Conservation (phyloP, 2,329 filamentous ascomycete genomes). For the Sarocladium kiliense region DNA sequence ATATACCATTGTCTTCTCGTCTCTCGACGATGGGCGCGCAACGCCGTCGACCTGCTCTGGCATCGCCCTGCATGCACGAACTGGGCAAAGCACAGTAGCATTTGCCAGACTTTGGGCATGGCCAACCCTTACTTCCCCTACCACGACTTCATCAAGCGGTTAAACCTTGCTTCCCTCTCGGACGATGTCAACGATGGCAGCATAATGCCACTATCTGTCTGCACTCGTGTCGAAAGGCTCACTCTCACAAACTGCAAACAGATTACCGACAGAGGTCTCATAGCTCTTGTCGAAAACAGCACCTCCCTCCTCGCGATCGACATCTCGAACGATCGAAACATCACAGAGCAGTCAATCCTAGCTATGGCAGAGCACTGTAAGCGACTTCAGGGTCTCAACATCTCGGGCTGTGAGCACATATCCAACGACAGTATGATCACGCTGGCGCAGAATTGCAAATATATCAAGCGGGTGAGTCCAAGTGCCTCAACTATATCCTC, state of each 20-base stretch:
- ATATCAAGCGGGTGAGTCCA: conserved; percentile 72
- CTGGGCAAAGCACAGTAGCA: conserved; percentile 74
- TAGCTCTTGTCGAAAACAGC: conserved; percentile 73
- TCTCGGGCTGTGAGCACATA: conserved; percentile 78
- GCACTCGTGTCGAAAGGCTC: conserved; percentile 86
- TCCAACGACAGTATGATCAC: conserved; percentile 80
- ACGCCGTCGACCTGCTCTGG: conserved; percentile 91
- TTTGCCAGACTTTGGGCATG: conserved; percentile 72
- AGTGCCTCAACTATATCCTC: neutral
- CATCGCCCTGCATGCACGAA: conserved; percentile 87
- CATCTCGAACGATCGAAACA: conserved; percentile 76
- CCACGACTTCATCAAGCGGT: conserved; percentile 80
- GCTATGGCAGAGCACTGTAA: conserved; percentile 76
- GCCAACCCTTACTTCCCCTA: conserved; percentile 82
- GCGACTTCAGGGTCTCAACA: conserved; percentile 85
- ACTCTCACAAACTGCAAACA: conserved; percentile 86
- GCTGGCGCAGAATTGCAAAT: conserved; percentile 76
- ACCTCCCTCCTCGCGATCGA: conserved; percentile 81
- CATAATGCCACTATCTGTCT: conserved; percentile 72
- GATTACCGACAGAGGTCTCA: conserved; percentile 79
- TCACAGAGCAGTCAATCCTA: conserved; percentile 76
- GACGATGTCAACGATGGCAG: conserved; percentile 82
- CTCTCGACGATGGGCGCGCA: conserved; percentile 89
- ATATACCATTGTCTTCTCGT: conserved; percentile 87
- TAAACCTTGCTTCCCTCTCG: conserved; percentile 80